Conservation (phyloP, 1,139 yeast genomes). For the Sugiyamaella sp. region DNA sequence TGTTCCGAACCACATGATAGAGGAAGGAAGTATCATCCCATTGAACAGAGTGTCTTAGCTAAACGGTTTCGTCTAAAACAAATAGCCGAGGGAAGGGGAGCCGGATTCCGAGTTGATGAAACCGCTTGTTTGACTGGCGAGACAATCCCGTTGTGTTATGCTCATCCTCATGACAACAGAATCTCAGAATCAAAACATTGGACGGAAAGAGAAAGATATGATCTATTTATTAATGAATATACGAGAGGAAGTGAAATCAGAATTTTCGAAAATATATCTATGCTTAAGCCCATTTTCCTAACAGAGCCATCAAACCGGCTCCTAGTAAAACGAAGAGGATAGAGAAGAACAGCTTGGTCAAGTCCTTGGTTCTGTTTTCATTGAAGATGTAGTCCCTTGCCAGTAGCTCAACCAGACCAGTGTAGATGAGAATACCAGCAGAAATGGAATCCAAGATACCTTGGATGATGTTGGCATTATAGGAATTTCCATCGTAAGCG, state of each 20-base stretch:
- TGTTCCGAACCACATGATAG: too few species aligned
- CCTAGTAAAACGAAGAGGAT: conserved; percentile 56
- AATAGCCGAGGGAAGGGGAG: not conserved
- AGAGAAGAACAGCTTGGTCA: conserved; percentile 44
- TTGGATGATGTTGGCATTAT: conserved; percentile 64
- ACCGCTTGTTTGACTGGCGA: not conserved
- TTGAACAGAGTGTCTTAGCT: not conserved
- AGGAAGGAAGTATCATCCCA: too few species aligned
- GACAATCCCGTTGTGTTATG: not conserved
- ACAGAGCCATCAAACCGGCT: conserved; percentile 78
- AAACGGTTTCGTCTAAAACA: not conserved
- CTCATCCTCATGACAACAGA: not conserved
- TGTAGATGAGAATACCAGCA: conserved; percentile 78
- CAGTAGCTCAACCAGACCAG: conserved; percentile 81
- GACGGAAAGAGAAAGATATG: too few species aligned
- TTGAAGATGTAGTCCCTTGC: conserved; percentile 76
- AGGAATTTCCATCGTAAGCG: conserved; percentile 53
- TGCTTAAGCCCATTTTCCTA: conserved; percentile 80
- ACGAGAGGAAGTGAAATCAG: not conserved
- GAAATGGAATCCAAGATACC: conserved; percentile 87
- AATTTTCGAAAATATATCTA: not conserved
- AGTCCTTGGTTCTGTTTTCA: conserved; percentile 40
- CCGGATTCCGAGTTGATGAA: not conserved
- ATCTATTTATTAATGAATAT: too few species aligned
- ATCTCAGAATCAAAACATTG: not conserved